Evolutionary conservation across 164 flowering plant species (phyloP).

Genomic region (Berberis thunbergii): DNA sequence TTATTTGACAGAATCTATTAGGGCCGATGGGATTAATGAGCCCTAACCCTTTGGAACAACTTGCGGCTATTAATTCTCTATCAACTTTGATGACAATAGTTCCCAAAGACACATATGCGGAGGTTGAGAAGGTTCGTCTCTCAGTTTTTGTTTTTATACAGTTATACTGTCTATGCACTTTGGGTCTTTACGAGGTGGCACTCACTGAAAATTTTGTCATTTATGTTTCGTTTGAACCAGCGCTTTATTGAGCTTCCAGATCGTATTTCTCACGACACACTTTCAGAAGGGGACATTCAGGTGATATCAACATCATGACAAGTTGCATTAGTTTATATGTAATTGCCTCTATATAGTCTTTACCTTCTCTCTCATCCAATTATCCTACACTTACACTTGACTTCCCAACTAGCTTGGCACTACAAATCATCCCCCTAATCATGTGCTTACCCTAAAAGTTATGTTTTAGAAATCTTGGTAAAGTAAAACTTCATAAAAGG

Average conservation of each 20-base stretch:
- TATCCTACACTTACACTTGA: too few relatives aligned
- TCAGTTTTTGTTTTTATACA: neutral
- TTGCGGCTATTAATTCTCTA: constrained; percentile 65
- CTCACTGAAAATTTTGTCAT: neutral
- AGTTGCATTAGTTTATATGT: too few relatives aligned
- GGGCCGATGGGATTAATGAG: constrained; percentile 71
- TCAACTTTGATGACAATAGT: constrained; percentile 77
- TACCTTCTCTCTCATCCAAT: too few relatives aligned
- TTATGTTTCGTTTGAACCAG: constrained; percentile 31
- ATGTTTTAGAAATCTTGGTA: too few relatives aligned
- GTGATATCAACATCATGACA: constrained; percentile 17
- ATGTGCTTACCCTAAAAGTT: too few relatives aligned
- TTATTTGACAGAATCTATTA: constrained; percentile 44
- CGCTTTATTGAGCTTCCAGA: constrained; percentile 61
- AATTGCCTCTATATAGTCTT: too few relatives aligned
- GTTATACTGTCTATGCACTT: too few relatives aligned
- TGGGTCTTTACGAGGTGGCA: too few relatives aligned
- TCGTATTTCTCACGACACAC: constrained; percentile 52
- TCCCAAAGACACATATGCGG: constrained; percentile 65
- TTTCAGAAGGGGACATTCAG: constrained; percentile 79
- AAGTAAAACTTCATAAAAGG: too few relatives aligned
- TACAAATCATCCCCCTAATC: too few relatives aligned
- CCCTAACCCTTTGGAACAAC: constrained; percentile 48
- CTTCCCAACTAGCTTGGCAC: too few relatives aligned
- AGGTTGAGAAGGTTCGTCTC: constrained; percentile 67